Conservation (phyloP, 768 basidiomycete species). For the Tricholoma flavovirens region DNA sequence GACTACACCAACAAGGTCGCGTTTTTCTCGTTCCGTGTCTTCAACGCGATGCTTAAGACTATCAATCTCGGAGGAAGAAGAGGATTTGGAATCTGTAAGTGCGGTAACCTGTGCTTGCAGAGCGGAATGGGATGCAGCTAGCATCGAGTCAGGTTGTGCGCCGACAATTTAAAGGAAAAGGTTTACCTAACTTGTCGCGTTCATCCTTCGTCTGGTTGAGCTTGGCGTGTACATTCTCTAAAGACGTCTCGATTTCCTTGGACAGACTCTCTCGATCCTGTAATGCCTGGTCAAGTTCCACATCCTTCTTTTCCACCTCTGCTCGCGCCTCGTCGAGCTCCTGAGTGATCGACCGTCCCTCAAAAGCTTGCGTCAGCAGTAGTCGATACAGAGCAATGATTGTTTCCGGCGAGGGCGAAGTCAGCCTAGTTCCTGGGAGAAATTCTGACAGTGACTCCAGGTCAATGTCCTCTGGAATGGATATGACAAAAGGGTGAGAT, state of each 20-base stretch:
- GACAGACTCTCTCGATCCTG: slow-evolving; percentile 67
- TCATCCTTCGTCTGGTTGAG: slow-evolving; percentile 52
- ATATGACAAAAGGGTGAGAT: slow-evolving; percentile 30
- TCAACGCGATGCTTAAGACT: slow-evolving; percentile 55
- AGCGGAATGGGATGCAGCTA: slow-evolving; percentile 40
- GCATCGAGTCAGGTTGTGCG: slow-evolving; percentile 16
- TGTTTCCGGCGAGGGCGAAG: slow-evolving; percentile 51
- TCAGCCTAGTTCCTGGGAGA: slow-evolving; percentile 55
- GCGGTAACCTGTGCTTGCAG: slow-evolving; percentile 53
- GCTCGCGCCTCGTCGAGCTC: slow-evolving; percentile 71
- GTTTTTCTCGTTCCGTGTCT: slow-evolving; percentile 84
- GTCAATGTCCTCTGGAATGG: slow-evolving; percentile 66
- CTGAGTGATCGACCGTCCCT: slow-evolving; percentile 48
- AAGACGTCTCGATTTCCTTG: slow-evolving; percentile 48
- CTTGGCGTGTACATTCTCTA: slow-evolving; percentile 52
- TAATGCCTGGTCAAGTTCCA: slow-evolving; percentile 80
- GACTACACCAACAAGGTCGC: slow-evolving; percentile 78
- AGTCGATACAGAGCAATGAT: slow-evolving; percentile 60
- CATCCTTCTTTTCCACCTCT: slow-evolving; percentile 62
- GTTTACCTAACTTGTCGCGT: slow-evolving; percentile 57
- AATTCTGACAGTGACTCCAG: slow-evolving; percentile 50
- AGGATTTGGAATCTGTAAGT: slow-evolving; percentile 52
- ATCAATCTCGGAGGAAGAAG: slow-evolving; percentile 59
- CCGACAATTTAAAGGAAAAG: slow-evolving; percentile 4
- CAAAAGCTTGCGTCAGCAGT: slow-evolving; percentile 49